phyloP scores from a whole-genome alignment of 2,329 filamentous ascomycete species.

The Colletotrichum orbiculare region DNA sequence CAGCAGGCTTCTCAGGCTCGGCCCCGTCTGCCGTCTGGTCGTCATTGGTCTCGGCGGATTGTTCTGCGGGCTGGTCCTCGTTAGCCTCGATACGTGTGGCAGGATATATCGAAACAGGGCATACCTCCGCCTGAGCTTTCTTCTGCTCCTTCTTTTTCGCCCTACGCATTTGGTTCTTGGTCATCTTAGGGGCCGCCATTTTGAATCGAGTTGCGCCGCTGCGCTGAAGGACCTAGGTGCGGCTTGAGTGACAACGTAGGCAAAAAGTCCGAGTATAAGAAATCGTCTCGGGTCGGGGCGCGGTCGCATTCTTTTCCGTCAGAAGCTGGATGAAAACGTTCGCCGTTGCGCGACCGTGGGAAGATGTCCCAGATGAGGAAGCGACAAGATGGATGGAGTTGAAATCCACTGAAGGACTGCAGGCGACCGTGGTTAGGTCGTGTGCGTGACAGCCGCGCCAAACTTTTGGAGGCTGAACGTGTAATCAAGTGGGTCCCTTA shows the following conservation, averaged over 20 bases:
- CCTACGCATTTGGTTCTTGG: conserved; percentile 93
- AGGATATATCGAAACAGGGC: neutral
- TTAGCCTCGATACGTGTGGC: conserved; percentile 8
- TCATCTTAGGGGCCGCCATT: conserved; percentile 79
- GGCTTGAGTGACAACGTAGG: conserved; percentile 49
- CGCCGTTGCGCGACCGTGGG: neutral
- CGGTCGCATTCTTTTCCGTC: conserved; percentile 32
- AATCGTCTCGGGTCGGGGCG: conserved; percentile 50
- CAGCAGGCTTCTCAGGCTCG: conserved; percentile 43
- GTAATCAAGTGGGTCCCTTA: conserved; percentile 20
- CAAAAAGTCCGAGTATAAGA: conserved; percentile 48
- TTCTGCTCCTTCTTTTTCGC: conserved; percentile 96
- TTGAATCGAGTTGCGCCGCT: conserved; percentile 44
- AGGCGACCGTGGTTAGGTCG: conserved; percentile 11
- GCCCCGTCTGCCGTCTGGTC: conserved; percentile 42
- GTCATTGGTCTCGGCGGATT: conserved; percentile 38
- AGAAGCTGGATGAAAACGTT: conserved; percentile 5
- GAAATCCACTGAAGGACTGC: conserved; percentile 20
- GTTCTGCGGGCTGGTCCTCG: conserved; percentile 25
- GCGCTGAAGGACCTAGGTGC: conserved; percentile 32
- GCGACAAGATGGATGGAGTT: conserved; percentile 4
- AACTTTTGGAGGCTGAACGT: conserved; percentile 36
- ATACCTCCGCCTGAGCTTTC: conserved; percentile 69
- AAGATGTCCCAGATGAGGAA: neutral
- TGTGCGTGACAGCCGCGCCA: conserved; percentile 31